Percentiles rank a stretch among this genome's conserved stretches.
These are phyloP conservation scores for Mortierella claussenii DNA, from an alignment of 192 early-diverging fungal genomes.

Conservation along the genomic window DNA sequence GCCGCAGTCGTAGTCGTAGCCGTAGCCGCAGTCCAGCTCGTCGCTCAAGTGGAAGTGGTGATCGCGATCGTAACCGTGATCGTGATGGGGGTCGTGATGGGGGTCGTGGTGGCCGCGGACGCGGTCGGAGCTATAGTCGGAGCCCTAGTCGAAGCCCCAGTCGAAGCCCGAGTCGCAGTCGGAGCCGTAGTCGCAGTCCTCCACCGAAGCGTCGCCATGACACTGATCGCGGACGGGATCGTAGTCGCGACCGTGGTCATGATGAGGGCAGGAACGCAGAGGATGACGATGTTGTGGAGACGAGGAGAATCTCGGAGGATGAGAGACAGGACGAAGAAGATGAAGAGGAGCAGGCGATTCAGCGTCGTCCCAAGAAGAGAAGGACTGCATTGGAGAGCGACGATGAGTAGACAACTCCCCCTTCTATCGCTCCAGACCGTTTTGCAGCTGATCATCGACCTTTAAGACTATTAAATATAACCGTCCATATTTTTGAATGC, in stretches of 20 bases:
- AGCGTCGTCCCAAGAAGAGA: conserved; percentile 50
- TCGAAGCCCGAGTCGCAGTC: conserved; percentile 25
- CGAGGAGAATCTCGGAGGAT: conserved; percentile 15
- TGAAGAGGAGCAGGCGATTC: conserved; percentile 50
- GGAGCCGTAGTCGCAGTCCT: conserved; percentile 25
- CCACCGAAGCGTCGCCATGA: conserved; percentile 11
- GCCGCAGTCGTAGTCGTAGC: conserved; percentile 51
- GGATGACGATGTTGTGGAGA: conserved; percentile 14
- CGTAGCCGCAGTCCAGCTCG: conserved; percentile 32
- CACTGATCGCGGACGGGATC: conserved; percentile 2
- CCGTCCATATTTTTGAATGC: too few relatives aligned
- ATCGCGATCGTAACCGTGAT: conserved; percentile 11
- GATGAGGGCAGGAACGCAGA: conserved; percentile 44
- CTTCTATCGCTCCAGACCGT: too few relatives aligned
- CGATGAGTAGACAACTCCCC: conserved; percentile 33
- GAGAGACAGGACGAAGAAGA: conserved; percentile 44
- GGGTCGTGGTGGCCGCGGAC: conserved; percentile 44
- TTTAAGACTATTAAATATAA: too few relatives aligned
- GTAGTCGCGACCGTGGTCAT: conserved; percentile 19
- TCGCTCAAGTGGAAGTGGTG: conserved; percentile 13
- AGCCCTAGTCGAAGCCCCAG: conserved; percentile 30
- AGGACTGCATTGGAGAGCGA: conserved; percentile 53
- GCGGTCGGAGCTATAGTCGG: conserved; percentile 18
- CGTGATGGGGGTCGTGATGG: too few relatives aligned
- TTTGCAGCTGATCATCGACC: too few relatives aligned